phyloP scores from a whole-genome alignment of 139 green algal genomes.

The Coelastrella sp. region DNA sequence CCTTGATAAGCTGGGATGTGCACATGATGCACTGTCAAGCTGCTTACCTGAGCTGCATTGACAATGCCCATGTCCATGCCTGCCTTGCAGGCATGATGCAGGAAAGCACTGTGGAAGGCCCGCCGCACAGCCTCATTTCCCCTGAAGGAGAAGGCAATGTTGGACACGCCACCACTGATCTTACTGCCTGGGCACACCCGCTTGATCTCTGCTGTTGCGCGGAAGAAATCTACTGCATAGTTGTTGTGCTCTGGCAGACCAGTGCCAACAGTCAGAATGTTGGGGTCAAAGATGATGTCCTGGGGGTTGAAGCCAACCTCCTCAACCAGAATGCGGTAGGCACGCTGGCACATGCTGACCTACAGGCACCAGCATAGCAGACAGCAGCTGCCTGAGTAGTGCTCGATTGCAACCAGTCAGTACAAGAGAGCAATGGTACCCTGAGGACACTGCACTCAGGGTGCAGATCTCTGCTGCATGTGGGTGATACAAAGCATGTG shows the following conservation, averaged over 20 bases:
- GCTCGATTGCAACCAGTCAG: background rate
- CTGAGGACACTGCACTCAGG: no score
- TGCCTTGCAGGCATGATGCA: constrained; percentile 93
- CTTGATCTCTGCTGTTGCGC: constrained; percentile 95
- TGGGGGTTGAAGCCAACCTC: constrained; percentile 94
- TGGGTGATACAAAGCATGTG: no score
- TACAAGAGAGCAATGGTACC: background rate
- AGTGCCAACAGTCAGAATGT: constrained; percentile 98
- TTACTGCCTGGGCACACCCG: constrained; percentile 93
- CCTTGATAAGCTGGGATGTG: no score
- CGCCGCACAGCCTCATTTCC: constrained; percentile 95
- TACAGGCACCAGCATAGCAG: constrained; percentile 44
- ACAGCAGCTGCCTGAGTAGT: background rate
- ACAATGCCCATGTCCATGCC: constrained; percentile 99
- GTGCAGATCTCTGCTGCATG: no score
- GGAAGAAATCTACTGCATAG: constrained; percentile 99
- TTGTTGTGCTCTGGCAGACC: constrained; percentile 99
- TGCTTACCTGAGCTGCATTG: constrained; percentile 85
- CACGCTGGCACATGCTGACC: constrained; percentile 93
- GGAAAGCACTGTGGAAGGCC: constrained; percentile 92
- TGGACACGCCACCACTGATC: constrained; percentile 97
- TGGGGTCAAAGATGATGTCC: constrained; percentile 99
- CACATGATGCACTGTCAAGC: no score
- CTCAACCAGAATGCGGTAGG: constrained; percentile 96
- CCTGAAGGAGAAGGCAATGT: constrained; percentile 99